Evolutionary conservation across 331 rosid genomes (phyloP), one percentile per base, ranked within the genome.

Genomic region (Dryas integrifolia): DNA sequence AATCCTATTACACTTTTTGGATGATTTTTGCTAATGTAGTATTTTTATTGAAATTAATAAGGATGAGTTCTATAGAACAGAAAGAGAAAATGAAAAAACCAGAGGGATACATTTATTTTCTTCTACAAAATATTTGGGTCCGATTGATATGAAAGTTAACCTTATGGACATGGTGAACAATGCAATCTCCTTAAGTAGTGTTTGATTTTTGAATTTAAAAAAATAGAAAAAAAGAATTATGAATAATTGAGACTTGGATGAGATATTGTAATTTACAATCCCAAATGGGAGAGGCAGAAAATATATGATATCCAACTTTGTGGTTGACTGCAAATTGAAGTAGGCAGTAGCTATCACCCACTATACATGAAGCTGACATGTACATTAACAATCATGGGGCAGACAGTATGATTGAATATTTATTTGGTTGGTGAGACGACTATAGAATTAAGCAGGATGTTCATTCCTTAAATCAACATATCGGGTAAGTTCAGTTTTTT

Each of bases 271-370:
- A 40, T 64, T 64, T 9, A 21, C 11, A 46, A 45, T 24, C 55
- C 41, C 70, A 46, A 43, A 65, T 45, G 70, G 70, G 5, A 45
- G 53, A 46, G 41, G 70, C 56, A 45, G 70, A 24, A 65, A 12
- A 12, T 44, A 30, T 64, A 8, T 46, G 52, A 11, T 46, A 6
- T 21, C 70, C 18, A 21, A 10, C 40, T 45, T 7, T 44, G 16
- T 43, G 39, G 69, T 3, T 21, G 40, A 48, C 45, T 16, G 38
- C 26, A 26, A 7, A 30, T 7, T 67, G 45, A 48, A 30, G 30
- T 48, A 5, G 43, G 45, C 30, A 30, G 30, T 48, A 5, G 43
- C 58, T 26, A 14, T 48, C 7, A 13, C 57, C 41, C 1, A 41
- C 67, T 50, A n/a, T 7, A 1, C 30, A 7, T 7, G 35, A 62